Evolutionary conservation across 805 yeast species (phyloP), one percentile per base, ranked within the genome.

Genomic region (Helenozyma baotianmanensis): DNA sequence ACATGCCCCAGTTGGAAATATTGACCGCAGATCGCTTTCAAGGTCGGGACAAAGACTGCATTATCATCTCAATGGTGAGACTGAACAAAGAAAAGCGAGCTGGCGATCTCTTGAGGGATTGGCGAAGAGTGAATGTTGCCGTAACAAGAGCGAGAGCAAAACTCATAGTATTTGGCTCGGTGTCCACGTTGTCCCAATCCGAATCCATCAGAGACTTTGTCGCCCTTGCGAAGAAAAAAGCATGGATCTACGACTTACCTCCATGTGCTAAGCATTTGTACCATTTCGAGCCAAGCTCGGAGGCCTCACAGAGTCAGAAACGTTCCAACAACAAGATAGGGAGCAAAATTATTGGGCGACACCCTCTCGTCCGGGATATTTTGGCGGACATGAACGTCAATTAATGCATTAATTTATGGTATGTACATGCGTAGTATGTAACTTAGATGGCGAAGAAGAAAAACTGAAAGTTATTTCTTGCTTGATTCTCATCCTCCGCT

Each of bases 1-100:
- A 47, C 38, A 25, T 53, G 42, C 53, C 62, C 7, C 72, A 65
- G 1, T 58, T 92, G 19, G 97, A 92, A 45, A 70, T 85, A 21
- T 64, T 90, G 36, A 92, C 99, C 0, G 97, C 97, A 0, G 99
- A 92, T 57, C 86, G 82, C 51, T 90, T 83, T 50, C 98, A 92
- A 60, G 99, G 98, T 0, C 71, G 97, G 35, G 99, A 92, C 57
- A 92, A 90, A 50, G 90, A 86, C 21, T 84, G 96, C 51, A 76
- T 92, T 11, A 78, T 92, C 6, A 84, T 92, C 2, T 90, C 97
- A 0, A 63, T 92, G 46, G 98, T 92, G 3, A 66, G 96, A 30
- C 81, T 95, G 4, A 88, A 89, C 53, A 67, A 65, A 1, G 72
- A 72, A 14, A 64, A 68, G 8, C 68, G 66, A 25, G 79, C 84